Base-by-base conservation (phyloP, 805 yeast species). In the Nakazawaea peltata region DNA sequence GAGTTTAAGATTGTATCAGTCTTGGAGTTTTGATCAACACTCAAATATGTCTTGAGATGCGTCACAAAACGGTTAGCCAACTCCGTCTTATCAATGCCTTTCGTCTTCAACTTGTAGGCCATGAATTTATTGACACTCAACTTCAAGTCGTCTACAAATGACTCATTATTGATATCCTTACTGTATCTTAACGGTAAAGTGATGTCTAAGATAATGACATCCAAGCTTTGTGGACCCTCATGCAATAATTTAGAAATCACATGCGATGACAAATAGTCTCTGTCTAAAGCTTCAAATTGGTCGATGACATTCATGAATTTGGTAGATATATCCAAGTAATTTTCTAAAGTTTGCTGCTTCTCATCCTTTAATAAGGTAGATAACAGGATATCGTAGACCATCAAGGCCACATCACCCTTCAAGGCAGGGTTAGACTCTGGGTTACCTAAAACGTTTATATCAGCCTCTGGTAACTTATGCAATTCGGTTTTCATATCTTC, bases 391-490 rank as follows among this genome's bases (percentile, higher is more conserved):
- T 90, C 76, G 63, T 77, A 75, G 44, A 90, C 69, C 0, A 83
- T 70, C 38, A 80, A 54, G 1, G 82, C 82, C 36, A 82, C 66
- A 49, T 81, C 86, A 37, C 92, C 90, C 41, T 71, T 69, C 39
- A 82, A 54, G 0, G 86, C 90, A 6, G 90, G 88, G 47, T 81
- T 82, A 18, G 85, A 74, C 32, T 84, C 94, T n/a, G 81, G 78
- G 42, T 77, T 77, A 18, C 96, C 97, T 45, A 88, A 65, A 68
- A 85, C 77, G 48, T 77, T 79, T 64, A 85, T 68, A 51, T 87
- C 92, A 22, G 87, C 83, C 44, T 87, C 96, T 0, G 97, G 96
- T 42, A 88, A 66, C 34, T 72, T 70, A 38, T 78, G 75, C 50
- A 88, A 65, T 47, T 76, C 74, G 39, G 72, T 74, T 43, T 75